Percentiles rank a stretch among this genome's conserved stretches.
phyloP scores from a whole-genome alignment of 2,329 filamentous ascomycete species.

The Tolypocladium pustulatum region DNA sequence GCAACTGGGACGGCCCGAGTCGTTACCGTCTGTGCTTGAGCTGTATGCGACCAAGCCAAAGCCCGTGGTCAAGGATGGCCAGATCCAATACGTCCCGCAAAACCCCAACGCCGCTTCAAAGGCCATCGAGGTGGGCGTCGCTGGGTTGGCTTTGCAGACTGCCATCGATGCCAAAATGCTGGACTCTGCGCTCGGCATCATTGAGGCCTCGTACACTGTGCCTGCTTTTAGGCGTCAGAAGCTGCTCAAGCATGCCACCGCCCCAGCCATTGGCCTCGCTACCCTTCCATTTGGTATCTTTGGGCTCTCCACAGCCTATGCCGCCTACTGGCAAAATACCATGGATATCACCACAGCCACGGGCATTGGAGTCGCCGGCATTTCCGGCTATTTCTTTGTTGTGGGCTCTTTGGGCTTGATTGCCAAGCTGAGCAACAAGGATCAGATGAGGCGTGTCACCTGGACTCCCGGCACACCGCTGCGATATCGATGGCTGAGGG shows the following conservation, averaged over 20 bases:
- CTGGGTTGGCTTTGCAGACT: conserved; percentile 63
- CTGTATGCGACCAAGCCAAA: conserved; percentile 77
- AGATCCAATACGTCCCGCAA: conserved; percentile 47
- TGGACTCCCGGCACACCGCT: conserved; percentile 79
- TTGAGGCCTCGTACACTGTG: conserved; percentile 58
- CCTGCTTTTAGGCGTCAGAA: conserved; percentile 59
- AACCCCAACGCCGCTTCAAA: conserved; percentile 60
- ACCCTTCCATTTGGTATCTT: conserved; percentile 61
- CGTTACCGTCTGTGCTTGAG: conserved; percentile 68
- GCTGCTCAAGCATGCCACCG: conserved; percentile 50
- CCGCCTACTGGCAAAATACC: conserved; percentile 43
- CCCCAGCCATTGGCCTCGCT: conserved; percentile 46
- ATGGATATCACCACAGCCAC: conserved; percentile 70
- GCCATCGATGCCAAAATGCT: conserved; percentile 75
- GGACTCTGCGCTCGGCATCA: conserved; percentile 63
- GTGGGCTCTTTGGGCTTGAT: conserved; percentile 75
- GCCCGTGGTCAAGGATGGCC: conserved; percentile 49
- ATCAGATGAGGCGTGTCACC: conserved; percentile 89
- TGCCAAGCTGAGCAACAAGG: conserved; percentile 77
- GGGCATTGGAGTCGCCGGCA: conserved; percentile 66
- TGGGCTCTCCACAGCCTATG: conserved; percentile 47
- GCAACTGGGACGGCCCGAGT: conserved; percentile 60
- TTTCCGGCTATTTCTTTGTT: conserved; percentile 73
- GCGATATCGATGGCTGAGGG: conserved; percentile 72
- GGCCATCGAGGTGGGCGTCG: conserved; percentile 61